Evolutionary conservation across 2,329 filamentous ascomycete genomes (phyloP).

Genomic region (Penicillium sp.): DNA sequence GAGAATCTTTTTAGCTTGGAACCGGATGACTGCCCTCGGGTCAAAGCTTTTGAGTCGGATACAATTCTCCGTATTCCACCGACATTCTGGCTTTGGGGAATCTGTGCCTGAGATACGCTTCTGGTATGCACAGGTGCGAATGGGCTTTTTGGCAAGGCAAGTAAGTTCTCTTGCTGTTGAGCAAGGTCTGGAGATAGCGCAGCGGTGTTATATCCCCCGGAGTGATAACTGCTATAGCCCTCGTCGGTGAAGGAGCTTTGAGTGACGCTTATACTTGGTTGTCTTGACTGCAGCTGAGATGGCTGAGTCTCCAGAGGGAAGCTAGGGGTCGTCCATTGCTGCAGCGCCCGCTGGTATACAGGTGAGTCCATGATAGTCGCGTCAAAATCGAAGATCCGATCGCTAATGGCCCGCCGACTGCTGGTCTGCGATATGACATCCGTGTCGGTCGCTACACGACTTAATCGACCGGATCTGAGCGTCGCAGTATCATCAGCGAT

Average conservation of each 20-base stretch:
- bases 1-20: slow-evolving; percentile 18
- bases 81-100: slow-evolving; percentile 16
- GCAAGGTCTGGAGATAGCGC: slow-evolving; percentile 17
- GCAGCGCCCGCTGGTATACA: slow-evolving; percentile 7
- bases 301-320: not conserved
- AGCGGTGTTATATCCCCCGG: slow-evolving; percentile 23
- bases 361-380: slow-evolving; percentile 34
- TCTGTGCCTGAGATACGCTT: slow-evolving; percentile 21
- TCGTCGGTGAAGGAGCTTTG: slow-evolving; percentile 35
- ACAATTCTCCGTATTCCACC: slow-evolving; percentile 22
- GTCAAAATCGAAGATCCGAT: slow-evolving; percentile 44
- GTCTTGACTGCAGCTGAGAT: not conserved
- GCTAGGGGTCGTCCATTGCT: slow-evolving; percentile 6
- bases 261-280: slow-evolving; percentile 13
- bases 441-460: slow-evolving; percentile 34
- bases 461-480: slow-evolving; percentile 37
- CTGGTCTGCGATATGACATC: slow-evolving; percentile 35
- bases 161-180: slow-evolving; percentile 15
- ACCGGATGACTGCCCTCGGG: slow-evolving; percentile 10
- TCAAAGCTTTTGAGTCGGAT: slow-evolving; percentile 17
- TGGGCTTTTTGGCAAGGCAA: slow-evolving; percentile 24
- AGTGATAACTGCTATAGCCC: slow-evolving; percentile 35
- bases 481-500: slow-evolving; percentile 48
- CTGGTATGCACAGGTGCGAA: slow-evolving; percentile 23
- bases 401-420: slow-evolving; percentile 35